Percentiles rank a stretch among this genome's conserved stretches.
Conservation (phyloP, 495 filamentous ascomycete genomes). For the Apodospora peruviana region DNA sequence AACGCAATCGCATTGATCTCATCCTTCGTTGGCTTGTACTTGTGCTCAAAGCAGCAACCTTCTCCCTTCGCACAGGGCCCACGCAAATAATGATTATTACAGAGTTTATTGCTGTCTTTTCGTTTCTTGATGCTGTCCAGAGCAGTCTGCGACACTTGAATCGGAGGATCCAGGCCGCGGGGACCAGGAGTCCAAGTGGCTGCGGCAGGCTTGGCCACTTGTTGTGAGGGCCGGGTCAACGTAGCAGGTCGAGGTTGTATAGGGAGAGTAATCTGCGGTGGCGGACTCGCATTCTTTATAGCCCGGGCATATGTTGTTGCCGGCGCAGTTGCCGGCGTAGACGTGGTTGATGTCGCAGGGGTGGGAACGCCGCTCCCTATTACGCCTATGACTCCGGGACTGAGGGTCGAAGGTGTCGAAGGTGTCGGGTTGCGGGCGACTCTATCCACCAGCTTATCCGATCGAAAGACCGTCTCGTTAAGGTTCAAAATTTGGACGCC, state of each 20-base stretch:
- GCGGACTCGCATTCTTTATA: slow-evolving; percentile 27
- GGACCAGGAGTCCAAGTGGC: slow-evolving; percentile 47
- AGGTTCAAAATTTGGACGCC: slow-evolving; percentile 57
- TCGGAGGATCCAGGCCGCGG: slow-evolving; percentile 44
- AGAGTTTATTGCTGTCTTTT: slow-evolving; percentile 70
- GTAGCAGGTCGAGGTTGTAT: slow-evolving; percentile 14
- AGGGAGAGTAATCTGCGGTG: slow-evolving; percentile 32
- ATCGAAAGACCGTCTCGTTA: slow-evolving; percentile 57
- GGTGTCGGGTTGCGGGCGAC: slow-evolving; percentile 1
- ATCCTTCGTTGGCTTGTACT: slow-evolving; percentile 59
- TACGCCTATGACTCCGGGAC: slow-evolving; percentile 2
- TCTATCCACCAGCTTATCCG: slow-evolving; percentile 45
- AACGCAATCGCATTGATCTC: slow-evolving; percentile 64
- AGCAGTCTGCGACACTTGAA: slow-evolving; percentile 47
- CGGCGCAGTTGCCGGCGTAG: slow-evolving; percentile 7
- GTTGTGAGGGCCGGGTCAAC: slow-evolving; percentile 8
- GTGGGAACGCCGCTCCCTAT: slow-evolving; percentile 1
- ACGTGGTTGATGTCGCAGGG: background rate
- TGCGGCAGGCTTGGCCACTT: slow-evolving; percentile 10
- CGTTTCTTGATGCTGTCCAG: slow-evolving; percentile 72
- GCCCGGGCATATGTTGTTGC: slow-evolving; percentile 29
- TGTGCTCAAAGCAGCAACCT: slow-evolving; percentile 70
- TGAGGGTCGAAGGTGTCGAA: background rate
- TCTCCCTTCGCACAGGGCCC: slow-evolving; percentile 67
- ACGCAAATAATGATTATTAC: slow-evolving; percentile 79